Evolutionary conservation across 257 asterid genomes (phyloP).

Genomic region (Solanum neorickii): DNA sequence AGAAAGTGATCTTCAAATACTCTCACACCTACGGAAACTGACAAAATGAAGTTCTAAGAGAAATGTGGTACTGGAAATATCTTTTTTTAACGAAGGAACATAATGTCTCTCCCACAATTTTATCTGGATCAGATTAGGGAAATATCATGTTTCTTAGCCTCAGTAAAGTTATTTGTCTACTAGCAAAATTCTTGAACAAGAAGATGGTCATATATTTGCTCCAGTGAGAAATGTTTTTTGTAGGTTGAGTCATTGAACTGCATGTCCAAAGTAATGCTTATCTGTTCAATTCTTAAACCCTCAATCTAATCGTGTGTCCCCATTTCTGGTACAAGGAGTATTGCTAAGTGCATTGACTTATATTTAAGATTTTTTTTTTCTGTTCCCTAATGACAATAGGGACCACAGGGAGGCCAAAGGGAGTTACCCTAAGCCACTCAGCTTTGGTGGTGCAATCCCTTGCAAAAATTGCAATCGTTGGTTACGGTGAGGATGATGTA

Average conservation of each 20-base stretch:
- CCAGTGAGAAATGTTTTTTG: background rate
- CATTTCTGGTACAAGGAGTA: background rate
- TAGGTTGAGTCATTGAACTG: background rate
- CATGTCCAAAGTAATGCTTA: background rate
- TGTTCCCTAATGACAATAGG: constrained; percentile 29
- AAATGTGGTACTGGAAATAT: background rate
- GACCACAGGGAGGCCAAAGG: constrained; percentile 91
- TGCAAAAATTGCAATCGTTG: constrained; percentile 72
- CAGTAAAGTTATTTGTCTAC: background rate
- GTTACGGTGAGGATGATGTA: constrained; percentile 76
- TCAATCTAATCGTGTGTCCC: background rate
- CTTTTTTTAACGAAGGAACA: background rate
- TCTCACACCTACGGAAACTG: background rate
- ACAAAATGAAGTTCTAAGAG: background rate
- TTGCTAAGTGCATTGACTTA: background rate
- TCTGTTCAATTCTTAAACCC: background rate
- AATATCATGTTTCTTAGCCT: background rate
- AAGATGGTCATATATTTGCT: background rate
- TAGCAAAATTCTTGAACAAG: background rate
- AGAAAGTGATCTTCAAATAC: background rate
- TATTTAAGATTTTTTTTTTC: background rate
- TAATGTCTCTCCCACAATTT: background rate
- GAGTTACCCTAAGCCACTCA: constrained; percentile 62
- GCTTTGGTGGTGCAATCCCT: constrained; percentile 77
- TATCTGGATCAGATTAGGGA: background rate